Evolutionary conservation across 768 basidiomycete species (phyloP), one percentile per base, ranked within the genome.

Genomic region (Boletus tylopilopsis): DNA sequence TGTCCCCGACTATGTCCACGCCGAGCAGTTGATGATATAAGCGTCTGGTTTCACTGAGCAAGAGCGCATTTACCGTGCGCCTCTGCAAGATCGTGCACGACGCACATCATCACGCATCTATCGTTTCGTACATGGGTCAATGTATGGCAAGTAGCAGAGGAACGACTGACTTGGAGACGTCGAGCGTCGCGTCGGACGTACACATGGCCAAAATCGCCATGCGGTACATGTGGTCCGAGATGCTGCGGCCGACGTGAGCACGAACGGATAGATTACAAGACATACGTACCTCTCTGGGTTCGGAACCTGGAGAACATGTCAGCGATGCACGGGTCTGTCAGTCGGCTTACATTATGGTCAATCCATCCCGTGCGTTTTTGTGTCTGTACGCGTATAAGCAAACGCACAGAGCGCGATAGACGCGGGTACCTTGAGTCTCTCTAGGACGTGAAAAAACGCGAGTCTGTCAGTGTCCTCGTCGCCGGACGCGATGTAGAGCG

Each of bases 291-390:
- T 93, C 71, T 95, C 91, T 6, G 90, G 79, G 53, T 79, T 77
- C 16, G 83, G 80, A n/a, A 94, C 81, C 92, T 94, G 63, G 23
- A 34, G 10, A 22, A 6, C 32, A 36, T 0, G 51, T 61, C 39
- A 61, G 33, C 51, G 12, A 32, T 16, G 32, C 6, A 36, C 22
- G 42, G 6, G 16, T 25, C 22, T 16, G n/a, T 38, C 35, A 12
- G 3, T 22, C 10, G 22, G 27, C 57, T 59, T 35, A 58, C 57
- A 49, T 87, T 78, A 60, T 92, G 78, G 57, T 94, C 78, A 27
- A 94, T 79, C 95, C 94, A 99, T 53, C 95, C 95, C 0, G 94
- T 96, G 9, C 95, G 80, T 66, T 94, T 95, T 63, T 97, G 93
- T 0, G 89, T 94, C 93, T 96, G 57, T 29, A 21, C 12, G 47